Base-by-base conservation (phyloP, 2,329 filamentous ascomycete species). In the Neodidymelliopsis sp. region DNA sequence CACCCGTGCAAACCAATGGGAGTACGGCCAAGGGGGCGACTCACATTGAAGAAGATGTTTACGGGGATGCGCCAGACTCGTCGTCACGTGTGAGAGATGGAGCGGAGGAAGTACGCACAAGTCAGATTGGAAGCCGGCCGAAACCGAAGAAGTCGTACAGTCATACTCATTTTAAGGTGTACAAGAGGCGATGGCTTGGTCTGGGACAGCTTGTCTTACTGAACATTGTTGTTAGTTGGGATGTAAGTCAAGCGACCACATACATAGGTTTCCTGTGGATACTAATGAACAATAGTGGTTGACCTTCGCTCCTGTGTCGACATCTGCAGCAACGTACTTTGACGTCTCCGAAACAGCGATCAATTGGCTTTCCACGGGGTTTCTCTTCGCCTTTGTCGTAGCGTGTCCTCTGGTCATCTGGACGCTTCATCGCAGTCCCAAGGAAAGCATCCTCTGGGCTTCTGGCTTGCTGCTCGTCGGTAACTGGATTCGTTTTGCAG, bases 221-320 rank as follows among this genome's bases (percentile, higher is more conserved):
- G 74, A 99, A 97, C 70, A 87, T 97, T 46, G 84, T 97, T 53
- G 88, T 96, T 30, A 95, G 90, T 66, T 97, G 93, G 93, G 91
- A 95, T 83, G 90, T 94, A 81, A 80, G 90, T 86, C 30, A 33
- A 45, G 18, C 10, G n/a, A 16, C 15, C n/a, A 11, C 16, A 15
- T 4, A n/a, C 24, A 7, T 7, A 27, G 7, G 24, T 27, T 12
- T 12, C 12, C 24, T 7, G 7, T 7, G 20, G 4, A 16, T 49
- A 19, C 28, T 56, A 28, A 54, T 39, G 9, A 22, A n/a, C 3
- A 7, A 11, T 59, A 91, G 90, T 97, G 93, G 93, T 83, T 97
- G 62, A 94, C 91, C 6, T 97, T 91, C 73, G 88, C 92, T 2
- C 88, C 93, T 29, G 86, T 96, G 23, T 90, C 90, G 2, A 83